Conservation (phyloP, 73 alveolate species). For the Paramecium tetraurelia region DNA sequence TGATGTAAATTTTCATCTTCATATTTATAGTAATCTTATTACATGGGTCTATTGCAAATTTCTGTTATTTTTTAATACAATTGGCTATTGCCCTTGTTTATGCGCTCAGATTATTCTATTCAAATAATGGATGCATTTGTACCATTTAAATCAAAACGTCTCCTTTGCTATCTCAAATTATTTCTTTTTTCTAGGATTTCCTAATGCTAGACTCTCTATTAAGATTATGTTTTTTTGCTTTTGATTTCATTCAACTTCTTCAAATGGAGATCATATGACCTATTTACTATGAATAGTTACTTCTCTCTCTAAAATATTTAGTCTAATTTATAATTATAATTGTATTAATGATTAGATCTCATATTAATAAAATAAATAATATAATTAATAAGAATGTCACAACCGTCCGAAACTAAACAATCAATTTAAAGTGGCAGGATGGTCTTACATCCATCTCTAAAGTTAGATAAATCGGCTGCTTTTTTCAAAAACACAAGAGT, state of each 20-base stretch:
- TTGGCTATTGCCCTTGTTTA: not conserved
- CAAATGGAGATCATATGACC: slow-evolving; percentile 30
- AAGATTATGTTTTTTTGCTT: slow-evolving; percentile 1
- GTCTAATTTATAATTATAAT: slow-evolving; percentile 43
- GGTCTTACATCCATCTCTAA: slow-evolving; percentile 27
- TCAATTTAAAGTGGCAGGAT: slow-evolving; percentile 32
- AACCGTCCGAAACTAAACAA: slow-evolving; percentile 36
- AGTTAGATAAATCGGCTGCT: slow-evolving; percentile 56
- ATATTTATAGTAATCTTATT: slow-evolving; percentile 11
- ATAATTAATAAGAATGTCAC: slow-evolving; percentile 32
- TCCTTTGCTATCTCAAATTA: not conserved
- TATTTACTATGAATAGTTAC: not conserved
- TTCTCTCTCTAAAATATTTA: slow-evolving; percentile 29
- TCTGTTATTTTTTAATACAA: slow-evolving; percentile 20
- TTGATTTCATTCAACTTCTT: slow-evolving; percentile 1
- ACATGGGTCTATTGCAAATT: slow-evolving; percentile 15
- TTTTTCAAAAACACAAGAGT: slow-evolving; percentile 62
- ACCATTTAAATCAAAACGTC: slow-evolving; percentile 36
- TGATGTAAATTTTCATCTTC: slow-evolving; percentile 31
- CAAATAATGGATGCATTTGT: not conserved
- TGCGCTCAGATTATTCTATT: not conserved
- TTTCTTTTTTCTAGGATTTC: slow-evolving; percentile 31
- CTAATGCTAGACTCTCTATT: not conserved
- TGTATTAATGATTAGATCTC: slow-evolving; percentile 44
- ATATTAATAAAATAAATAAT: slow-evolving; percentile 14